Evolutionary conservation across 2,329 filamentous ascomycete species (phyloP), one percentile per base, ranked within the genome.

Genomic region (Thermoascus crustaceus): DNA sequence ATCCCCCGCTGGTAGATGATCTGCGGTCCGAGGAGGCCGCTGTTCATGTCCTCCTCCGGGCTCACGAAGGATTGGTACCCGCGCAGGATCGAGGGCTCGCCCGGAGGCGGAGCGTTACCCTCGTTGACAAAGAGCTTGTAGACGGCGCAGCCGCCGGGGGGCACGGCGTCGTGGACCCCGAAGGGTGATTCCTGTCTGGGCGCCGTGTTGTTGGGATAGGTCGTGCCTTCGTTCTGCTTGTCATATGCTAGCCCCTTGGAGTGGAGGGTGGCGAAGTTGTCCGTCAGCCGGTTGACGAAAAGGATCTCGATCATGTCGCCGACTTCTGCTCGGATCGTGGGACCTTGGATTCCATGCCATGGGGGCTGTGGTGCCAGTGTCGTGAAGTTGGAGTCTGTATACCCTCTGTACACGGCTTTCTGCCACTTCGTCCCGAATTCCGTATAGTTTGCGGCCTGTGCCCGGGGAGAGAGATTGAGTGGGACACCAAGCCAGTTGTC

Each of bases 391-490:
- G 35, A 30, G 23, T 53, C 52, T 5, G 53, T 57, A 38, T 57
- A 56, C 6, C 52, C 54, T n/a, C 47, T 44, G 36, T 55, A 54
- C 5, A 54, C 35, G 4, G 51, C 54, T 31, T 57, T 57, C 7
- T 46, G 37, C 39, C 41, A 57, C 7, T 39, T 55, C 3, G 47
- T 48, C 10, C 45, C 46, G 4, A 17, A 8, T 19, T 31, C 26
- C 19, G 30, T 35, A 16, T 29, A 30, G 11, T 20, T 24, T 4
- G 27, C 39, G 5, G 24, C 36, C 42, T 30, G 35, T 19, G 30
- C 41, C 29, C 25, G 35, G 14, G 32, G 42, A 26, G 32, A 49
- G 32, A 24, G 22, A 10, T 39, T 23, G n/a, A 43, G n/a, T 5
- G 41, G 41, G n/a, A 43, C 26, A 7, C 41, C 38, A 5, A 43